phyloP scores from a whole-genome alignment of 371 early-diverging fungal genomes.

The Saksenaea oblongispora region DNA sequence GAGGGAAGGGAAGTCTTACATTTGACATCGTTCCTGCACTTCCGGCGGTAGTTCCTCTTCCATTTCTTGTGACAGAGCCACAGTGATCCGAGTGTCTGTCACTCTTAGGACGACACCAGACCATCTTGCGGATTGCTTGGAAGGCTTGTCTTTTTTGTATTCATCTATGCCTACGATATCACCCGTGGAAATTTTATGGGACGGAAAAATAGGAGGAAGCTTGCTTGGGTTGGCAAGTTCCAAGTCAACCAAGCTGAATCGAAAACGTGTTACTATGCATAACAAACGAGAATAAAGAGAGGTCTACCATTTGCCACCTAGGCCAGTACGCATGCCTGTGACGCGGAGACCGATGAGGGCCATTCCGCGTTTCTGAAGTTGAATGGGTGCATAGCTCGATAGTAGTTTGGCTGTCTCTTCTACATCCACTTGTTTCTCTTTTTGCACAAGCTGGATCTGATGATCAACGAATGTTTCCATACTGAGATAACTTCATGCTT shows the following conservation, averaged over 20 bases:
- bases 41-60: constrained; percentile 65
- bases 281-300: background rate
- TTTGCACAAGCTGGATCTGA: constrained; percentile 60
- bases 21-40: constrained; percentile 68
- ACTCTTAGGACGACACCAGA: constrained; percentile 64
- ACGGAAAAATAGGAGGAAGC: constrained; percentile 57
- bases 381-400: constrained; percentile 54
- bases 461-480: constrained; percentile 47
- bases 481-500: background rate
- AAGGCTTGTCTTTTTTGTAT: constrained; percentile 53
- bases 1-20: constrained; percentile 38
- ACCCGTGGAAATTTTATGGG: constrained; percentile 70
- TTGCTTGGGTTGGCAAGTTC: constrained; percentile 59
- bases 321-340: constrained; percentile 71
- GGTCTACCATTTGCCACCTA: constrained; percentile 72
- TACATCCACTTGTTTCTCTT: constrained; percentile 64
- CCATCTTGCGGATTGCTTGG: constrained; percentile 22
- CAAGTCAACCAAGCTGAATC: constrained; percentile 60
- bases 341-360: constrained; percentile 67
- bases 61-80: constrained; percentile 60
- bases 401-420: constrained; percentile 58
- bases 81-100: constrained; percentile 61
- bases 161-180: constrained; percentile 78
- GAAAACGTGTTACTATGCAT: constrained; percentile 4
- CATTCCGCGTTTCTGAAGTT: constrained; percentile 71